Percentiles rank a stretch among this genome's conserved stretches.
These are phyloP conservation scores for Trichoderma sp. DNA, from an alignment of 2,329 filamentous ascomycete species.

Conservation along the genomic window DNA sequence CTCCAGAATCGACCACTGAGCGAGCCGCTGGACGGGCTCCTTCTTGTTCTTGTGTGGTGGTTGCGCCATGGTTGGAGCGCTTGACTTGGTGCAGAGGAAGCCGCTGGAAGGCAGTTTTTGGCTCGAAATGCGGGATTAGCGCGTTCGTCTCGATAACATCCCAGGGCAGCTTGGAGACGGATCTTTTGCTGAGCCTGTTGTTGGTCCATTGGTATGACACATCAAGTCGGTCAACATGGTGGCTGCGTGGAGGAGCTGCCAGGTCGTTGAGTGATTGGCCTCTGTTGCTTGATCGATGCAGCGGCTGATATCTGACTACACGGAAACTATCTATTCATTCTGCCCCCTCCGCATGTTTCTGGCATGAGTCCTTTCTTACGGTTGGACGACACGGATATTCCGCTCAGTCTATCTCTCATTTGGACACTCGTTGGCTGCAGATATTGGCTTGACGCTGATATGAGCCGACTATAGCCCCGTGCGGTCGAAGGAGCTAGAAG, in stretches of 20 bases:
- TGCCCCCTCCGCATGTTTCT: background rate
- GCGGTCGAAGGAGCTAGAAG: background rate
- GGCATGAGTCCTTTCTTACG: background rate
- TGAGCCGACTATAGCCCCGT: background rate
- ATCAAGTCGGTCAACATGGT: slow-evolving; percentile 3
- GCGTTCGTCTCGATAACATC: slow-evolving; percentile 30
- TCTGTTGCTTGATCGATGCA: slow-evolving; percentile 13
- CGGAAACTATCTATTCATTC: slow-evolving; percentile 12
- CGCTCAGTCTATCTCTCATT: background rate
- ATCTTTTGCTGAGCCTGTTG: slow-evolving; percentile 14
- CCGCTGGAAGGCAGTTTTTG: background rate
- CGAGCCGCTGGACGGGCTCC: slow-evolving; percentile 15
- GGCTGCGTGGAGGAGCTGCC: background rate
- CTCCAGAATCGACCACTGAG: slow-evolving; percentile 1
- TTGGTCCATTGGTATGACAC: slow-evolving; percentile 25
- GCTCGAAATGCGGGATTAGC: slow-evolving; percentile 39
- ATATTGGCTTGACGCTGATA: background rate
- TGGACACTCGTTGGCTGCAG: background rate
- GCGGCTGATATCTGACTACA: slow-evolving; percentile 16
- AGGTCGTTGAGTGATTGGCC: slow-evolving; percentile 13
- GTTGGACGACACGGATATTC: slow-evolving; percentile 12
- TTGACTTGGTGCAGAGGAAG: slow-evolving; percentile 7
- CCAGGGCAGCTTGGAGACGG: background rate
- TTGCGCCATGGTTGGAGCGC: slow-evolving; percentile 15
- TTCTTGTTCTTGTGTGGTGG: background rate